A percentile compares a stretch with the other conserved stretches of the same genome.
Conservation (phyloP, 371 early-diverging fungal genomes). For the Mortierella sp. region DNA sequence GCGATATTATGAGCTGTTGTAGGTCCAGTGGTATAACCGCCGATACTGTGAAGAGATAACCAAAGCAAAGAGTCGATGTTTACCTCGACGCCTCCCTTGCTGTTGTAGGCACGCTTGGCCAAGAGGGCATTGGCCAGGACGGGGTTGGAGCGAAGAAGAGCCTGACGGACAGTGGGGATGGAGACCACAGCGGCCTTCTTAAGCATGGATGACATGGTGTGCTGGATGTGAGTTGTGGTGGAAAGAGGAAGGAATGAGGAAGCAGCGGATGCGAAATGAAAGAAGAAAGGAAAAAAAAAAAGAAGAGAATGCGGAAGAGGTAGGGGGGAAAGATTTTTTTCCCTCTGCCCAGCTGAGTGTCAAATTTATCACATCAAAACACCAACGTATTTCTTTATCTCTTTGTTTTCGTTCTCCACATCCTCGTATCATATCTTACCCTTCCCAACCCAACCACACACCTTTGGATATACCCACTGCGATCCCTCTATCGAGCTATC, state of each 20-base stretch:
- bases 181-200: constrained; percentile 54
- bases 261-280: neutral
- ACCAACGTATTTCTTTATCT: neutral
- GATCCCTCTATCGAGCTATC: no score
- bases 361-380: neutral
- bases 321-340: constrained; percentile 3
- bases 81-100: constrained; percentile 54
- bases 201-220: constrained; percentile 36
- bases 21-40: neutral
- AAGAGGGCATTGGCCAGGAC: constrained; percentile 43
- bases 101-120: constrained; percentile 51
- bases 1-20: no score
- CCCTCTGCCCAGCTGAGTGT: neutral
- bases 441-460: no score
- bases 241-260: constrained; percentile 5
- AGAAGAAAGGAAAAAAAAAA: constrained; percentile 1
- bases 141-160: constrained; percentile 51
- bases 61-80: neutral
- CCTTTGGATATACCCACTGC: no score
- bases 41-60: no score
- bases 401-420: neutral
- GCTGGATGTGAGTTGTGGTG: constrained; percentile 2
- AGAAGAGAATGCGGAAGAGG: neutral
- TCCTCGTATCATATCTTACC: neutral
- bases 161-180: constrained; percentile 52